phyloP scores from a whole-genome alignment of 495 filamentous ascomycete species.

The Bathelium albidoporum region DNA sequence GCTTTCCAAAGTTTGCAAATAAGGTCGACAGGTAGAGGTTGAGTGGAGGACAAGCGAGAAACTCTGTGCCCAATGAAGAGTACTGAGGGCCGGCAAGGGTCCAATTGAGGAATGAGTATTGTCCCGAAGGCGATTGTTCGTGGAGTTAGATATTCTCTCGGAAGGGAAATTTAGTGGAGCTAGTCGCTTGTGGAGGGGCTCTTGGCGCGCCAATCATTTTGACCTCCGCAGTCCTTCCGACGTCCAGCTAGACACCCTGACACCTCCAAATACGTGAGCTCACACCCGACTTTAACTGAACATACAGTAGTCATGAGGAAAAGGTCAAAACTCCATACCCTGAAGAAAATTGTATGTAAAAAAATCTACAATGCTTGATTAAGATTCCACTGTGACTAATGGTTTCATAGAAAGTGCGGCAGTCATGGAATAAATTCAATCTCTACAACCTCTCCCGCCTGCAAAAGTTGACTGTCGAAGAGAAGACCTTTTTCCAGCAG shows the following conservation, averaged over 20 bases:
- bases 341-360: slow-evolving; percentile 49
- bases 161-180: not conserved
- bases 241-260: slow-evolving; percentile 14
- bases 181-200: not conserved
- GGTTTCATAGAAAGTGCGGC: slow-evolving; percentile 65
- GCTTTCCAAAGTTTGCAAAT: too few species aligned
- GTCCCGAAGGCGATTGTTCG: too few species aligned
- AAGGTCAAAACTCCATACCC: slow-evolving; percentile 43
- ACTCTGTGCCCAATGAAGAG: too few species aligned
- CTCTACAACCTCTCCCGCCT: slow-evolving; percentile 70
- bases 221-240: not conserved
- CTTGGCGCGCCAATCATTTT: not conserved
- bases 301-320: not conserved
- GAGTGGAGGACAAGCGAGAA: too few species aligned
- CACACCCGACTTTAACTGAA: slow-evolving; percentile 13
- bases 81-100: too few species aligned
- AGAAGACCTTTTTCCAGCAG: slow-evolving; percentile 84
- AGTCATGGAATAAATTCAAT: slow-evolving; percentile 97
- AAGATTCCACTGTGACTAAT: slow-evolving; percentile 10
- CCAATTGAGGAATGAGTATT: too few species aligned
- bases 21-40: too few species aligned
- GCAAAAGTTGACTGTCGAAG: slow-evolving; percentile 19
- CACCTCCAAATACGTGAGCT: too few species aligned
- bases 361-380: slow-evolving; percentile 13
- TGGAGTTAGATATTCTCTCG: not conserved